Base-by-base conservation (phyloP, 345 rosid species). In the Moricandia moricandioides region DNA sequence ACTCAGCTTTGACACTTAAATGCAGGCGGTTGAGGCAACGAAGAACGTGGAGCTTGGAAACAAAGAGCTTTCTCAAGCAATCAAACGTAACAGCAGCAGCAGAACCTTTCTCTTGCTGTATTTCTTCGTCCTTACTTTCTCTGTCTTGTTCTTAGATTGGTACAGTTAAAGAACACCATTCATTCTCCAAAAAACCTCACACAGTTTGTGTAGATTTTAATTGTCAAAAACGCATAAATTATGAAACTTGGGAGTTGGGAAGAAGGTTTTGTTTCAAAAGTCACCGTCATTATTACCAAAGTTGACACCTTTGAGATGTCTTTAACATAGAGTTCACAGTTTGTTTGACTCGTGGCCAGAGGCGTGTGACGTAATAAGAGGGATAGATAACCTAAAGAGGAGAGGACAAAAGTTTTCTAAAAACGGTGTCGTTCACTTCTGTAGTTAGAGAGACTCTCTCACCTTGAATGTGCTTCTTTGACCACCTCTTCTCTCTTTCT, bases 131-230 rank as follows among this genome's bases (percentile, higher is more conserved):
- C 93, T 92, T 70, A 90, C 94, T 7, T 92, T 92, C 75, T 88
- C 93, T 14, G 83, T 95, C 73, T 84, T 95, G 82, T 92, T 95
- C 84, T 93, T 95, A 35, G 98, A 90, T 80, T 87, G 97, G 98
- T 95, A 90, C 79, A 84, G 86, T 65, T 95, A 78, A 26, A 31
- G 51, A 35, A 43, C 51, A 21, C 64, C 77, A 39, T 55, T 55
- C 30, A 24, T 4, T 69, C 16, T 56, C 70, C 71, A 64, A 77
- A 39, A 43, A 35, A 54, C 74, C 68, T 76, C 63, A 17, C 65
- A 40, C 17, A 64, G 26, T 57, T 71, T 66, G 21, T 78, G 78
- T 72, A 65, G 45, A 58, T 57, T 63, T 57, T 64, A 40, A 11
- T 55, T 57, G 52, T 64, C 16, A 45, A 55, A 51, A 69, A 51